Evolutionary conservation across 305 asterid species (phyloP), one percentile per base, ranked within the genome.

Genomic region (Fraxinus floribunda): DNA sequence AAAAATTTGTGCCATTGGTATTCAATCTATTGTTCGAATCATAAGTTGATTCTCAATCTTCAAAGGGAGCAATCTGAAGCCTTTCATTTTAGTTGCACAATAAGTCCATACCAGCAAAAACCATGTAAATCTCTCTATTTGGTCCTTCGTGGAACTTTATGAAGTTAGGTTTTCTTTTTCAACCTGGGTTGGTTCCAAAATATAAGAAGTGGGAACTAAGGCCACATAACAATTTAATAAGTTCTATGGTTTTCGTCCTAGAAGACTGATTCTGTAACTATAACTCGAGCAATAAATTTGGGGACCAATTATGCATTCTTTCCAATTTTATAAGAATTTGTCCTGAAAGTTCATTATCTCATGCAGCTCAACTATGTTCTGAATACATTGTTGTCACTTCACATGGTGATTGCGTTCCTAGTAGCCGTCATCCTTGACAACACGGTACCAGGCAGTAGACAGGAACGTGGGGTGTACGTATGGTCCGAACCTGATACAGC

Each of bases 401-500:
- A 94, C 89, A 94, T 96, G 98, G 97, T 94, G 88, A 82, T 96
- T 6, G 98, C 98, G 0, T 96, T 96, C 85, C 83, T 96, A 46
- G 94, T 91, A 30, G 98, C 98, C 0, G 85, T 93, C 20, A 78
- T 94, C 46, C 95, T 96, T 3, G 99, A 96, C 87, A 96, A 94
- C 89, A 96, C 99, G 0, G 98, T 93, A 3, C 98, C 98, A 0
- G 99, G 99, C 15, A 94, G 95, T 78, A 87, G 73, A 57, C 99
- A 96, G 83, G 99, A 96, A 87, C 93, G 99, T 0, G 98, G 99
- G 39, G 94, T 93, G 78, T 96, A 96, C 0, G 94, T 90, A 2
- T 96, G 99, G 99, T 91, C 98, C 8, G 98, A 94, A 68, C 72
- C 94, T 0, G 99, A 96, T 85, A 88, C 97, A 81, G 99, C 98